Conservation (phyloP, 495 filamentous ascomycete species). For the Daldinia concentrica region DNA sequence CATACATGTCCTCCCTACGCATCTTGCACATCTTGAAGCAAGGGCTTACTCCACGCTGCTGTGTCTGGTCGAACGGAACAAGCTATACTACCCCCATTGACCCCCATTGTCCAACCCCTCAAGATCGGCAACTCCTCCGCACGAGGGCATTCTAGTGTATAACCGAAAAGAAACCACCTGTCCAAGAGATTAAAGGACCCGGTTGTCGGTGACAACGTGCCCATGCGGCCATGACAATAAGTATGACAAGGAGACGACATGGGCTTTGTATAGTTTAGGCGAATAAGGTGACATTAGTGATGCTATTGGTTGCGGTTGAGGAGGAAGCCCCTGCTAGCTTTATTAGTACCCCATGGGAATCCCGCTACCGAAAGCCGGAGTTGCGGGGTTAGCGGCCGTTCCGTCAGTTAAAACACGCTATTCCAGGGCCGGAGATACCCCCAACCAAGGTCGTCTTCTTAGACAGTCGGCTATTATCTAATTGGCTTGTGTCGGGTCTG, state of each 20-base stretch:
- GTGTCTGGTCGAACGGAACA: constrained; percentile 8
- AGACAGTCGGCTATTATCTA: constrained; percentile 5
- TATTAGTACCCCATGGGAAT: constrained; percentile 12
- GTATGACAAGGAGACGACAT: constrained; percentile 9
- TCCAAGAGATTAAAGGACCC: not conserved
- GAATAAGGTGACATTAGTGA: constrained; percentile 1
- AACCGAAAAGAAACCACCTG: not conserved
- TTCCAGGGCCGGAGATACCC: constrained; percentile 4
- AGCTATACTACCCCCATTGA: not conserved
- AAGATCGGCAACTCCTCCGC: not conserved
- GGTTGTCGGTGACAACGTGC: not conserved
- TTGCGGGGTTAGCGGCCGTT: constrained; percentile 33
- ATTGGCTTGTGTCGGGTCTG: constrained; percentile 4
- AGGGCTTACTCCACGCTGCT: not conserved
- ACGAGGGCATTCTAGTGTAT: not conserved
- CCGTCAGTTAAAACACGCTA: not conserved
- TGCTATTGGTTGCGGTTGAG: constrained; percentile 32
- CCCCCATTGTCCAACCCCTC: not conserved
- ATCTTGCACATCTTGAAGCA: too few species aligned
- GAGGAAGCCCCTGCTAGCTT: constrained; percentile 31
- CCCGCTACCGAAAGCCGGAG: constrained; percentile 16
- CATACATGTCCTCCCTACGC: not conserved
- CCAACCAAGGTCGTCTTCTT: constrained; percentile 7
- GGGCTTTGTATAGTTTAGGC: not conserved
- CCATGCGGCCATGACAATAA: not conserved